Evolutionary conservation across 163 green algal genomes (phyloP), one percentile per base, ranked within the genome.

Genomic region (Prototheca stagnorum): DNA sequence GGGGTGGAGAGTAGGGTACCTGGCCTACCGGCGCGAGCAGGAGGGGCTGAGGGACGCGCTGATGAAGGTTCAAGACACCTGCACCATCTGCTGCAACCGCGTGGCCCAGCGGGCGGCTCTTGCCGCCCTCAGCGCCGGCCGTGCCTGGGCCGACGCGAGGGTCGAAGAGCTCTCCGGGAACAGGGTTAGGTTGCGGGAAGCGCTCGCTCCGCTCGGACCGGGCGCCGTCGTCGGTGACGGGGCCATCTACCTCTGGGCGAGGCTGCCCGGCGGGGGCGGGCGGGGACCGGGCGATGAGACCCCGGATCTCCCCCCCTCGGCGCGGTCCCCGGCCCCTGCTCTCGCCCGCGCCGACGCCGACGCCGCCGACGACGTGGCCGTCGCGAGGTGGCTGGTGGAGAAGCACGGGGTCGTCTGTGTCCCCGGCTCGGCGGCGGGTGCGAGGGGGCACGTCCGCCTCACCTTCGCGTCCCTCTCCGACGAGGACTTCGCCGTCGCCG

Each of bases 1-100:
- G 78, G 84, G 88, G 2, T 96, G 88, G 88, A 68, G 88, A 4
- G 61, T 93, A 25, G 88, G 88, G 12, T 85, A 88, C 61, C 61
- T 88, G 11, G 70, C 70, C 0, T 74, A 69, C 36, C n/a, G n/a
- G n/a, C 52, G 40, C 12, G 44, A 72, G 33, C 41, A 49, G 33
- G 36, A 41, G 7, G 37, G 16, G 31, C 22, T 95, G 24, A 74
- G 54, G 0, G 53, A 65, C 16, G 51, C 80, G 57, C 56, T 88
- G 15, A 49, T 86, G 4, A 79, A 85, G 50, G 65, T 76, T 26
- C 81, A 92, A 55, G 81, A 92, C 71, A 92, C 81, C 12, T 77
- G 89, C 36, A 64, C 72, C 20, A 82, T 88, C 52, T 88, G 78
- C 59, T 33, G 71, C 8, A 54, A 62, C 2, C 59, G 71, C 31